Evolutionary conservation across 768 basidiomycete genomes (phyloP), one percentile per base, ranked within the genome.

Genomic region (Sutorius australiensis): DNA sequence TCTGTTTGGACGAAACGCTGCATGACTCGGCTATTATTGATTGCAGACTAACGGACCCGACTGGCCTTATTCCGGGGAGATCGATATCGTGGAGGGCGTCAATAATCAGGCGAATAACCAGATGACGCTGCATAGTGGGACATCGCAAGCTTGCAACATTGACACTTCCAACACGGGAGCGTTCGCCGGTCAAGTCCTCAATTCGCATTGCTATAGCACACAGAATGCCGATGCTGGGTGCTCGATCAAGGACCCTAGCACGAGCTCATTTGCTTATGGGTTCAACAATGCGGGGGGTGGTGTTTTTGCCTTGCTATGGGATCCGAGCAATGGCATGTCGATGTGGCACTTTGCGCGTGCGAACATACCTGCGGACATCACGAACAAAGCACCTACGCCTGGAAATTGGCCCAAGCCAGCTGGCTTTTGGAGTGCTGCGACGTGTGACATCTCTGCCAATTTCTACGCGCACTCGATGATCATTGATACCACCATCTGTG

Each of bases 1-100:
- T 39, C 30, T 6, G n/a, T 36, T 33, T 17, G 12, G 7, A 24
- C 19, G 12, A 16, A 14, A 24, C 3, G 14, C 19, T 17, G 17
- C 6, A n/a, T 7, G 7, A 12, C 50, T 61, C 9, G 49, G 24
- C 19, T 27, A n/a, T 12, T 27, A 14, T 33, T 9, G 31, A 42
- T 5, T 12, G 19, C 47, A 73, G 72, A 72, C 76, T 6, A 70
- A 75, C 36, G 81, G 82, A 7, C 77, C 79, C 0, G 64, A 77
- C 44, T 84, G 82, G 82, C 81, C 81, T 3, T 8, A 30, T 19
- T 68, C 53, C 24, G 83, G 81, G 55, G 87, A 89, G 67, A 83
- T 88, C 50, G 89, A 91, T 60, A 79, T 88, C 46, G 65, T 90
- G 10, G 89, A 92, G 65, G 85, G 86, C 13, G 80, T 89, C 50